Percentiles rank a stretch among this genome's conserved stretches.
Conservation (phyloP, 148 eudicot genomes). For the Spergularia bocconei region DNA sequence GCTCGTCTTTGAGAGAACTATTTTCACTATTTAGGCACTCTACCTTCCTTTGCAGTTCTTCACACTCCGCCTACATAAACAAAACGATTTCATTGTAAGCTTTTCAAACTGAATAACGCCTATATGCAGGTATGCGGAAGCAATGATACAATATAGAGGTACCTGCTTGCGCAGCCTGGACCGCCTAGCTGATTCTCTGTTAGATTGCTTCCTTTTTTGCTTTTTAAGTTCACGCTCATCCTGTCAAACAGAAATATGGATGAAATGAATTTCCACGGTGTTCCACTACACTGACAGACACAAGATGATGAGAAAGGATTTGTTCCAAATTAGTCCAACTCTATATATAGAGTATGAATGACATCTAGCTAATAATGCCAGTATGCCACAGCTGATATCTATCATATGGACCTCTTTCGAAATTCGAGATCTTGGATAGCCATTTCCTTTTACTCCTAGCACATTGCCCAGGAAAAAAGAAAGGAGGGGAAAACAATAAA, state of each 20-base stretch:
- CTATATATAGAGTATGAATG: no score
- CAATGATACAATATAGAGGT: neutral
- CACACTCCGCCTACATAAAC: constrained; percentile 72
- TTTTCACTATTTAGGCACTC: constrained; percentile 61
- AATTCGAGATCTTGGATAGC: no score
- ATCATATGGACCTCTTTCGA: no score
- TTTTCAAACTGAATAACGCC: neutral
- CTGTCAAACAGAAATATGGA: constrained; percentile 32
- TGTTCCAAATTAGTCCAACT: neutral
- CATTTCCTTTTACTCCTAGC: no score
- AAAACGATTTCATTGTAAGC: constrained; percentile 4
- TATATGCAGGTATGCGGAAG: neutral
- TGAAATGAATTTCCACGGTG: neutral
- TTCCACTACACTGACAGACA: neutral
- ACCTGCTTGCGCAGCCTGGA: constrained; percentile 98
- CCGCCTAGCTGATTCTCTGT: constrained; percentile 95
- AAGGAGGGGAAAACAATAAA: no score
- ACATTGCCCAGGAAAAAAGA: no score
- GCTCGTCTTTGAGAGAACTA: constrained; percentile 57
- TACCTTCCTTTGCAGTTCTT: constrained; percentile 75
- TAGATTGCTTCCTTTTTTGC: constrained; percentile 92
- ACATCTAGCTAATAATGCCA: no score
- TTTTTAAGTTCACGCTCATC: constrained; percentile 87
- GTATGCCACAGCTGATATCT: no score
- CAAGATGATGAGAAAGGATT: neutral